phyloP scores from a whole-genome alignment of 257 asterid genomes.

The Solanum sejunctum region DNA sequence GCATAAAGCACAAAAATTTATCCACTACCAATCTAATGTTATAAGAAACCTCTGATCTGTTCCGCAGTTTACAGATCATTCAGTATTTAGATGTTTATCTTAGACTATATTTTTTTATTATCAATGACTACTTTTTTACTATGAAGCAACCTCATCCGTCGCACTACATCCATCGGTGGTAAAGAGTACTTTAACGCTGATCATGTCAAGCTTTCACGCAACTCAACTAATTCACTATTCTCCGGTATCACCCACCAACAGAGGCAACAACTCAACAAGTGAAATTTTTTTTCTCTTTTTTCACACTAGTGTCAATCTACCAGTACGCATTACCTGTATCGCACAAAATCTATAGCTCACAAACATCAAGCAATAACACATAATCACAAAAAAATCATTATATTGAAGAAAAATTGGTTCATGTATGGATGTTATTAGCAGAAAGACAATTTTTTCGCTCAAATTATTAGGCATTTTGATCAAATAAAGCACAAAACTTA shows the following conservation, averaged over 20 bases:
- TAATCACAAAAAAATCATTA: neutral
- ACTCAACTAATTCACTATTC: neutral
- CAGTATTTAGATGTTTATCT: neutral
- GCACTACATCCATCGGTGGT: too few species aligned
- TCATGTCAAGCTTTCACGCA: neutral
- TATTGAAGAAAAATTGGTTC: neutral
- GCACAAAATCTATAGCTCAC: neutral
- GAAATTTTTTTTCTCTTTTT: too few species aligned
- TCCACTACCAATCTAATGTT: neutral
- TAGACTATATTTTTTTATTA: neutral
- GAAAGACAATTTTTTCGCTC: neutral
- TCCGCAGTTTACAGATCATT: neutral
- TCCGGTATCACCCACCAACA: neutral
- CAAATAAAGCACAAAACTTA: neutral
- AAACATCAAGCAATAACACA: neutral
- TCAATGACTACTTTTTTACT: neutral
- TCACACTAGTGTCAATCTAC: neutral
- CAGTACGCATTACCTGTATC: neutral
- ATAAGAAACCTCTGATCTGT: neutral
- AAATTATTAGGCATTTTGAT: neutral
- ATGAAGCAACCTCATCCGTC: too few species aligned
- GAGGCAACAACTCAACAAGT: neutral
- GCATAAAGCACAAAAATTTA: neutral
- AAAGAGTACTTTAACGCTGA: neutral
- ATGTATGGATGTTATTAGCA: neutral